These are phyloP conservation scores for Sordaria brevicollis DNA, from an alignment of 495 filamentous ascomycete genomes.

Conservation along the genomic window DNA sequence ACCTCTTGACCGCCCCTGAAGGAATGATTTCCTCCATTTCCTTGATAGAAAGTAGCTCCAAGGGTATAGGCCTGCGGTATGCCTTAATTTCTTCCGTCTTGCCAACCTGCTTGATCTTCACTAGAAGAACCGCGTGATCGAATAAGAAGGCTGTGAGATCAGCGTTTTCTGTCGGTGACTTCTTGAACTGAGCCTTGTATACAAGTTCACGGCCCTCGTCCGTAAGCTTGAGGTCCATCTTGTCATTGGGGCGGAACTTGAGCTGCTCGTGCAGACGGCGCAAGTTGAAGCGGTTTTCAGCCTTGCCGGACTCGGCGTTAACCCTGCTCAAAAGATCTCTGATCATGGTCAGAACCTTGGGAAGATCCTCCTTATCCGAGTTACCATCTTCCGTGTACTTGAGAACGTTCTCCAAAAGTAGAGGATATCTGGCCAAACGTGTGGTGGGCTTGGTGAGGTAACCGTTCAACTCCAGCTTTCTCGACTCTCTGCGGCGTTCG, in stretches of 20 bases:
- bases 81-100: slow-evolving; percentile 92
- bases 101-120: slow-evolving; percentile 79
- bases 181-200: slow-evolving; percentile 88
- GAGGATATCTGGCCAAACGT: slow-evolving; percentile 85
- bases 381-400: slow-evolving; percentile 83
- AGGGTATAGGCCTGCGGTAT: slow-evolving; percentile 87
- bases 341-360: slow-evolving; percentile 74
- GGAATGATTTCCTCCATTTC: slow-evolving; percentile 96
- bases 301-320: slow-evolving; percentile 90
- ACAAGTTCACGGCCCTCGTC: slow-evolving; percentile 89
- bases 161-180: slow-evolving; percentile 71
- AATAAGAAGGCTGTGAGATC: slow-evolving; percentile 94
- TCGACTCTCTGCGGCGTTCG: slow-evolving; percentile 88
- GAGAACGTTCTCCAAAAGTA: slow-evolving; percentile 82
- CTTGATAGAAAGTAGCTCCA: slow-evolving; percentile 86
- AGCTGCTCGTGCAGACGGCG: slow-evolving; percentile 82
- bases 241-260: slow-evolving; percentile 76
- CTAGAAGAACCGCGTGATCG: slow-evolving; percentile 86
- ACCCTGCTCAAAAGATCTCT: slow-evolving; percentile 78
- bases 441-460: slow-evolving; percentile 98
- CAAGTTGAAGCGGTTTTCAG: slow-evolving; percentile 96
- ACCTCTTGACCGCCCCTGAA: slow-evolving; percentile 66
- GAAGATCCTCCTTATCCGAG: slow-evolving; percentile 83
- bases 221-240: slow-evolving; percentile 87
- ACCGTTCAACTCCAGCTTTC: slow-evolving; percentile 95